phyloP scores from a whole-genome alignment of 1,139 yeast genomes.

The Candida neerlandica region DNA sequence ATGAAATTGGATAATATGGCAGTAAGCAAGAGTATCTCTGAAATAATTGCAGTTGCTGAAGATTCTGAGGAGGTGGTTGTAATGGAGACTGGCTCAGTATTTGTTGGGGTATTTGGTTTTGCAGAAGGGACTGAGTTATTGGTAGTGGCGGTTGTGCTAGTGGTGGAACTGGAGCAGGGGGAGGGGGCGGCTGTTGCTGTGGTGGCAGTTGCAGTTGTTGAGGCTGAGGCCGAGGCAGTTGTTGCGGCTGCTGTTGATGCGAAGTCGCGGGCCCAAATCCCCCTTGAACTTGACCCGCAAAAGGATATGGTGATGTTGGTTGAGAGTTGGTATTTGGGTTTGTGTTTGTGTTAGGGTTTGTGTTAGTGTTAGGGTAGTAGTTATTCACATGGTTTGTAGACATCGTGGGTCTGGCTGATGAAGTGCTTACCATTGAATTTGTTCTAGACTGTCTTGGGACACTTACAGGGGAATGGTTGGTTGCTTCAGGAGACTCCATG shows the following conservation, averaged over 20 bases:
- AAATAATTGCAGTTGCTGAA: constrained; percentile 1
- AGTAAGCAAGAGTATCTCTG: neutral
- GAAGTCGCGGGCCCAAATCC: too few species aligned
- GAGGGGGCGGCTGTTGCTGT: too few species aligned
- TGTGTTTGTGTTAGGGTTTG: too few species aligned
- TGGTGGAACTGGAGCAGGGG: neutral
- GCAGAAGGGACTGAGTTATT: neutral
- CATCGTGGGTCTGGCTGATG: neutral
- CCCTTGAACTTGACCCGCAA: neutral
- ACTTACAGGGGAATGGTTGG: neutral
- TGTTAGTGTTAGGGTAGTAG: neutral
- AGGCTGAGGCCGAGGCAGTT: too few species aligned
- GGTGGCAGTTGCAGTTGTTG: too few species aligned
- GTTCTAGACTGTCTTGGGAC: neutral
- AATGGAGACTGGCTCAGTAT: neutral
- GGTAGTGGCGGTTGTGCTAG: neutral
- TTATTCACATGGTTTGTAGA: neutral
- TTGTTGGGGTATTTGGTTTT: neutral
- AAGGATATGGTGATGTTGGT: constrained; percentile 7
- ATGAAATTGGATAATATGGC: constrained; percentile 1
- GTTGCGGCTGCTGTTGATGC: neutral
- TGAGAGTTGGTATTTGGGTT: neutral
- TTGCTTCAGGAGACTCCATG: neutral
- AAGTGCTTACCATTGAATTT: neutral
- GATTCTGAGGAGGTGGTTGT: neutral